A percentile compares a stretch with the other conserved stretches of the same genome.
Evolutionary conservation across 495 filamentous ascomycete genomes (phyloP).

Genomic region (Tuber umbilicatum): DNA sequence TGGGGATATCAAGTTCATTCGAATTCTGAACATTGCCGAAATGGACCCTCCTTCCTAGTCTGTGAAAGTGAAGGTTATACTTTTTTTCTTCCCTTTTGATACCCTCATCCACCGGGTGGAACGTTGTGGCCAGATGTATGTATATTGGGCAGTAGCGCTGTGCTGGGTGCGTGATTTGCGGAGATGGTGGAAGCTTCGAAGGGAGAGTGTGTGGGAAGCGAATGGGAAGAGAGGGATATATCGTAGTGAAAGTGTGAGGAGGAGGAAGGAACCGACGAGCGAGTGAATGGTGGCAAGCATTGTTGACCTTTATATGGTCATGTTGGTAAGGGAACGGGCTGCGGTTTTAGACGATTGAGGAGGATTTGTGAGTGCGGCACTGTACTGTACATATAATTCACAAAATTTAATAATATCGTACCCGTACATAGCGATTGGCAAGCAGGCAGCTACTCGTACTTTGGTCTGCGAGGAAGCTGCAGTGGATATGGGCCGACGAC

Average conservation of each 20-base stretch:
- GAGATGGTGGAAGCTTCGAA: not conserved
- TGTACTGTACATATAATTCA: not conserved
- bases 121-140: constrained; percentile 8
- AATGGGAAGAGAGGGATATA: not conserved
- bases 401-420: too few relatives aligned
- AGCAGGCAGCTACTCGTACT: not conserved
- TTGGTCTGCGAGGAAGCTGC: not conserved
- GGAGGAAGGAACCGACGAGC: not conserved
- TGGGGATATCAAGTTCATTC: constrained; percentile 9
- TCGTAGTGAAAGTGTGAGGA: not conserved
- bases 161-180: constrained; percentile 7
- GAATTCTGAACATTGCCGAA: not conserved
- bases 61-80: not conserved
- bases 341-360: not conserved
- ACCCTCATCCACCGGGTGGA: constrained; percentile 2
- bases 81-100: not conserved
- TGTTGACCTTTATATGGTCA: constrained; percentile 14
- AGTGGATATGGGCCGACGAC: not conserved
- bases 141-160: not conserved
- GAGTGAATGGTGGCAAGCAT: not conserved
- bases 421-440: not conserved
- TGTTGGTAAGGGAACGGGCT: not conserved
- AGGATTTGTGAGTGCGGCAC: not conserved
- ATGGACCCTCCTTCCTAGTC: not conserved
- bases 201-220: not conserved